Evolutionary conservation across 1,139 yeast species (phyloP).

Genomic region (Candida tunisiensis): DNA sequence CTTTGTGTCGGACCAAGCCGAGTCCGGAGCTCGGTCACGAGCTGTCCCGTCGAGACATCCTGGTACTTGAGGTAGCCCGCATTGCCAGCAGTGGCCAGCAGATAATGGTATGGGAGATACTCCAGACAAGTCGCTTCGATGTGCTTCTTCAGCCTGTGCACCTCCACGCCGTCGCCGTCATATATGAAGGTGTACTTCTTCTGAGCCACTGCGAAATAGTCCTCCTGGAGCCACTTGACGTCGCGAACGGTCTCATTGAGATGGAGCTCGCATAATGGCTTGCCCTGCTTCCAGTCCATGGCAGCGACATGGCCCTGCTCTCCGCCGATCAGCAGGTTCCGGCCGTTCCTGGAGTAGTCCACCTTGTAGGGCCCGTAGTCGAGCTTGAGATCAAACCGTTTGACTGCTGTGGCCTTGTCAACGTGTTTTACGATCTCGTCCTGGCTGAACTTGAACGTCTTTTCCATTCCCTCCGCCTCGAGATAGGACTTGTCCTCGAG

Average conservation of each 20-base stretch:
- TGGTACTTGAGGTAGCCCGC: slow-evolving; percentile 83
- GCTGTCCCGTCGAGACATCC: slow-evolving; percentile 84
- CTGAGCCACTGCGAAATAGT: slow-evolving; percentile 92
- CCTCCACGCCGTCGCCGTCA: slow-evolving; percentile 79
- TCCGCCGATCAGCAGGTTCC: slow-evolving; percentile 74
- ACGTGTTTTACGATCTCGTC: slow-evolving; percentile 65
- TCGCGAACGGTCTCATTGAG: slow-evolving; percentile 82
- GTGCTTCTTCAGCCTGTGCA: slow-evolving; percentile 84
- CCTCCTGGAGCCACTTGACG: slow-evolving; percentile 79
- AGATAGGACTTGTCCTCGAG: slow-evolving; percentile 75
- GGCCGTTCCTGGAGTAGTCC: slow-evolving; percentile 78
- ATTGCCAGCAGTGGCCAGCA: slow-evolving; percentile 76
- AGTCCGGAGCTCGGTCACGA: slow-evolving; percentile 72
- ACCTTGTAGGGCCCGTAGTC: slow-evolving; percentile 73
- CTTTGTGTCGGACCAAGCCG: slow-evolving; percentile 82
- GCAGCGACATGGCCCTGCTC: slow-evolving; percentile 89
- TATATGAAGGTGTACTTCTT: slow-evolving; percentile 87
- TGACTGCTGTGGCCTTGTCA: slow-evolving; percentile 51
- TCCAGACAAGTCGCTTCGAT: slow-evolving; percentile 71
- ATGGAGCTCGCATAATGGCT: slow-evolving; percentile 62
- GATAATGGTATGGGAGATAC: slow-evolving; percentile 82
- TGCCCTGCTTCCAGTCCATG: slow-evolving; percentile 90
- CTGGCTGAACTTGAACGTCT: slow-evolving; percentile 73
- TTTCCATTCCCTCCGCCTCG: slow-evolving; percentile 91
- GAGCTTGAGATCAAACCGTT: slow-evolving; percentile 58